Percentiles rank a stretch among this genome's conserved stretches.
Conservation (phyloP, 2,329 filamentous ascomycete species). For the Fusarium domesticum region DNA sequence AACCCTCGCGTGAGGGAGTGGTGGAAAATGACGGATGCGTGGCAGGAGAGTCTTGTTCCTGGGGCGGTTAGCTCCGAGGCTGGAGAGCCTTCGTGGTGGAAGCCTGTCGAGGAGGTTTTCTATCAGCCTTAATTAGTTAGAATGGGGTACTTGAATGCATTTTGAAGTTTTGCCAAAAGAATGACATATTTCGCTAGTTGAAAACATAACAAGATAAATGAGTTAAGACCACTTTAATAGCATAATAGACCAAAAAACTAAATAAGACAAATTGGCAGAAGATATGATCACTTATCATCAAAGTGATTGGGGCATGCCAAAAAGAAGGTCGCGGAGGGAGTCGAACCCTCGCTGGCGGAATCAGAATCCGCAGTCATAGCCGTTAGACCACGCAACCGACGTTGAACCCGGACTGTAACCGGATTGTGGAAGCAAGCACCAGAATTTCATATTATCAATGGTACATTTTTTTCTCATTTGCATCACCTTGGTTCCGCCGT, state of each 20-base stretch:
- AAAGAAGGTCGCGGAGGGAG: background rate
- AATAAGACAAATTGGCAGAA: no score
- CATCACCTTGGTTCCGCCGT: no score
- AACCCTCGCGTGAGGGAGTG: constrained; percentile 72
- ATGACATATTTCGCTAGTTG: no score
- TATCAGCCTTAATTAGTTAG: constrained; percentile 48
- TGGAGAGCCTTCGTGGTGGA: constrained; percentile 66
- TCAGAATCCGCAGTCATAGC: constrained; percentile 1
- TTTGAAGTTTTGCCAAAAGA: no score
- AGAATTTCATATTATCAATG: no score
- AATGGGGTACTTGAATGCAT: background rate
- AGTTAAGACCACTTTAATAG: no score
- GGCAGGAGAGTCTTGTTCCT: constrained; percentile 63
- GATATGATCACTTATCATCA: no score
- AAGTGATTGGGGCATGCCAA: background rate
- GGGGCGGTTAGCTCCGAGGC: constrained; percentile 58
- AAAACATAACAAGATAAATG: no score
- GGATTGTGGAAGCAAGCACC: background rate
- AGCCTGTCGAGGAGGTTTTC: constrained; percentile 66
- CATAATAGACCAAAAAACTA: no score
- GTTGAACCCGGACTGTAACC: background rate
- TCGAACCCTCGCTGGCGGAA: constrained; percentile 1
- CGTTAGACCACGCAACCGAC: constrained; percentile 1
- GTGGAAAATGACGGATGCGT: constrained; percentile 78
- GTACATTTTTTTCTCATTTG: no score